Evolutionary conservation across 2,329 filamentous ascomycete genomes (phyloP).

Genomic region (Leptodontidium sp.): DNA sequence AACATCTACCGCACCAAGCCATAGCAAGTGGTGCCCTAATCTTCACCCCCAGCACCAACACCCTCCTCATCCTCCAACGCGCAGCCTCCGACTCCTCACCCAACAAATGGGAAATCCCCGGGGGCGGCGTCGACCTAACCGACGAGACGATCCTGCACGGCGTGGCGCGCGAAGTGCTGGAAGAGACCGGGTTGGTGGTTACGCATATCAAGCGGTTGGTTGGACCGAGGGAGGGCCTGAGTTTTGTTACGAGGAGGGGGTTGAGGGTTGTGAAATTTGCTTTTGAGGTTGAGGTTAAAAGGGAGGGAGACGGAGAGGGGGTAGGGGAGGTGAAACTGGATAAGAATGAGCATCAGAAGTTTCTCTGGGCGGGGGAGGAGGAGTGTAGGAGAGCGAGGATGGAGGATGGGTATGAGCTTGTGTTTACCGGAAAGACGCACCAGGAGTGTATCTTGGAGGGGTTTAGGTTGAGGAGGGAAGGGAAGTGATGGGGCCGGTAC

Average conservation of each 20-base stretch:
- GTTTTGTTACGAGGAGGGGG: slow-evolving; percentile 4
- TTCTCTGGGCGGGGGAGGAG: slow-evolving; percentile 29
- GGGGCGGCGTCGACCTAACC: slow-evolving; percentile 54
- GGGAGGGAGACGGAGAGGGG: neutral
- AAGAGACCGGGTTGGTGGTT: slow-evolving; percentile 53
- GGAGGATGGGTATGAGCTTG: slow-evolving; percentile 15
- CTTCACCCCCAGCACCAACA: neutral
- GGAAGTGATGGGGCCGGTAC: neutral
- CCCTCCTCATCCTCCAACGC: slow-evolving; percentile 28
- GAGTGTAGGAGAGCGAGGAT: slow-evolving; percentile 18
- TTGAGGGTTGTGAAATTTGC: slow-evolving; percentile 29
- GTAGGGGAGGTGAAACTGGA: slow-evolving; percentile 23
- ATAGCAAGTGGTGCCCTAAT: slow-evolving; percentile 20
- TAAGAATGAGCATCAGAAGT: slow-evolving; percentile 26
- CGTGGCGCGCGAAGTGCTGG: slow-evolving; percentile 57
- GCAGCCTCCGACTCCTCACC: slow-evolving; percentile 42
- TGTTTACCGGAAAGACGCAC: slow-evolving; percentile 16
- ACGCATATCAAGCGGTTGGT: slow-evolving; percentile 11
- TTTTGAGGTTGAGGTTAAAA: slow-evolving; percentile 20
- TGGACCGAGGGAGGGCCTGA: neutral
- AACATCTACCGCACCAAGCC: neutral
- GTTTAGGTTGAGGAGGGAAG: slow-evolving; percentile 21
- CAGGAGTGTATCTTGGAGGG: slow-evolving; percentile 22
- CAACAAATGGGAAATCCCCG: slow-evolving; percentile 57
- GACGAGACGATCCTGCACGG: slow-evolving; percentile 54